Evolutionary conservation across 2,329 filamentous ascomycete species (phyloP).

Genomic region (Epichloe festucae): DNA sequence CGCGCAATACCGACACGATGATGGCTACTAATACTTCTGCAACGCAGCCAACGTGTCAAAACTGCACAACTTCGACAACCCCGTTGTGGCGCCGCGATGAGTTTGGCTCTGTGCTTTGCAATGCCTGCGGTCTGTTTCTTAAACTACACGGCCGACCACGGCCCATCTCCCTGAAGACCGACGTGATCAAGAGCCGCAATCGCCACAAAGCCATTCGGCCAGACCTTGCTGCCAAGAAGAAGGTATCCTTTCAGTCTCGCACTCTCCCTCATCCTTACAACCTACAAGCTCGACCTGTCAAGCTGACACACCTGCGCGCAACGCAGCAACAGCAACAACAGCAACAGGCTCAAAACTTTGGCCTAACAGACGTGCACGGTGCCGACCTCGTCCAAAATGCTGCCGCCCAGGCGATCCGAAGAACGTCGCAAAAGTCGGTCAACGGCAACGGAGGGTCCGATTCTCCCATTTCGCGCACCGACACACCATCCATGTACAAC

Average conservation of each 20-base stretch:
- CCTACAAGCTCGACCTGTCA: neutral
- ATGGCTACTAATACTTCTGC: conserved; percentile 44
- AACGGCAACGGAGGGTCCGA: conserved; percentile 65
- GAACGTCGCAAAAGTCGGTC: conserved; percentile 56
- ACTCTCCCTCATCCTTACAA: neutral
- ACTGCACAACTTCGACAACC: conserved; percentile 90
- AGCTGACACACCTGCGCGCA: neutral
- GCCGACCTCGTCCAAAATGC: conserved; percentile 38
- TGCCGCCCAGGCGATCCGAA: conserved; percentile 38
- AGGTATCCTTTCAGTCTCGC: conserved; percentile 41
- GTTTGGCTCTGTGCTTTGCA: conserved; percentile 88
- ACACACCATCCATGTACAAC: conserved; percentile 63
- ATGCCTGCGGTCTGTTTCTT: conserved; percentile 92
- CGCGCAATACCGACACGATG: conserved; percentile 27
- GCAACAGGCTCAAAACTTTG: conserved; percentile 27
- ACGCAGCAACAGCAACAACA: conserved; percentile 23
- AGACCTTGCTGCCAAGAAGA: conserved; percentile 69
- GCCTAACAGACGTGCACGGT: conserved; percentile 40
- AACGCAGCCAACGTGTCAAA: conserved; percentile 91
- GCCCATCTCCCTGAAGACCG: conserved; percentile 93
- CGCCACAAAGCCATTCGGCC: conserved; percentile 79
- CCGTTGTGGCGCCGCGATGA: conserved; percentile 97
- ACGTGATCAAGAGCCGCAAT: conserved; percentile 99
- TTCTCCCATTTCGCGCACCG: conserved; percentile 67
- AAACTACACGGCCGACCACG: conserved; percentile 90